Evolutionary conservation across 73 alveolate genomes (phyloP), one percentile per base, ranked within the genome.

Genomic region (Paramecium biaurelia): DNA sequence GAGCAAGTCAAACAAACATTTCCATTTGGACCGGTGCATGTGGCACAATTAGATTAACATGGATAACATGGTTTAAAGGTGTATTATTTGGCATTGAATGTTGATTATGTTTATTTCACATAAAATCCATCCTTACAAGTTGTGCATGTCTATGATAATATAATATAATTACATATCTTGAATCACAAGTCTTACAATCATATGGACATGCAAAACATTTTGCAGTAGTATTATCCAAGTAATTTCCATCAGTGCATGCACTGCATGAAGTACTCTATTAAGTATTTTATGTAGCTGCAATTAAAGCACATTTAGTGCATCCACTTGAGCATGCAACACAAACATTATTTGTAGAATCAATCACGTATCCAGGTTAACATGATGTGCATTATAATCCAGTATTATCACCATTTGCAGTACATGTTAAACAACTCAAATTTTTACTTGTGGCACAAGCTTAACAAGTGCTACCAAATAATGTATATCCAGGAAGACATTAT

Each of bases 21-120:
- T 23, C 84, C 84, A 7, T 63, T 63, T 24, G 84, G 76, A 24
- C 76, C 84, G 6, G 84, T 26, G 11, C 84, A 63, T 63, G 84
- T 63, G 11, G 84, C 43, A 63, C 84, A 63, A 63, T 32, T 32
- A 23, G 43, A 7, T 24, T 63, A 63, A 32, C 84, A 63, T 63
- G 84, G 84, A 30, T 63, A 63, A 26, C 84, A 63, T 63, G 84
- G 84, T 63, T 63, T 63, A 30, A 63, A 63, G 10, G 84, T 63
- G 0, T 23, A 63, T 12, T 28, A 14, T 28, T 37, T 37, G 7
- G 4, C 23, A 74, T 41, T 37, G 2, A 41, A 15, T 34, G 87
- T 37, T 3, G 84, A 12, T 30, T 26, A 14, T 26, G 84, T 26
- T 63, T 63, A 24, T 63, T 63, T 63, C 23, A 63, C 2, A 7